A percentile compares a stretch with the other conserved stretches of the same genome.
Evolutionary conservation across 1,284 basidiomycete genomes (phyloP).

Genomic region (Albatrellus sp.): DNA sequence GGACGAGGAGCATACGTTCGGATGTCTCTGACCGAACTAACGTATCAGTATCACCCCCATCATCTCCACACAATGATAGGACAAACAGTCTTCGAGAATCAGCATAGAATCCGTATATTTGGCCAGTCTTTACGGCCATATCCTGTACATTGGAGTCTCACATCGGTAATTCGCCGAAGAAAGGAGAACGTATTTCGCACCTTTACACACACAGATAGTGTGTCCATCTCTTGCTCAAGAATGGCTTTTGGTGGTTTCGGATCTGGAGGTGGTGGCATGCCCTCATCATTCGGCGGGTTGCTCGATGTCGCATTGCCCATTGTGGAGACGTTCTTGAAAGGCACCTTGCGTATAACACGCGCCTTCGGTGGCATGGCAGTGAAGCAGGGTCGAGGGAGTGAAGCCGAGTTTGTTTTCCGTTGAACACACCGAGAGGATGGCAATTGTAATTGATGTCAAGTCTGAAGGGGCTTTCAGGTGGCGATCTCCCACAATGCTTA

Average conservation of each 20-base stretch:
- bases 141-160: conserved; percentile 25
- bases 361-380: conserved; percentile 12
- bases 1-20: conserved; percentile 47
- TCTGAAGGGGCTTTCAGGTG: too few relatives aligned
- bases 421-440: too few relatives aligned
- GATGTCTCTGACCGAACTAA: conserved; percentile 30
- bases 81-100: conserved; percentile 52
- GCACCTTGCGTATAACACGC: conserved; percentile 11
- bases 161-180: background rate
- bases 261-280: conserved; percentile 51
- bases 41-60: too few relatives aligned
- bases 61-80: background rate
- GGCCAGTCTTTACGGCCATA: conserved; percentile 53
- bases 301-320: background rate
- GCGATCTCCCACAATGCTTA: too few relatives aligned
- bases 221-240: conserved; percentile 52
- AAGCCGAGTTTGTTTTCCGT: too few relatives aligned
- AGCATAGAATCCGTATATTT: conserved; percentile 55
- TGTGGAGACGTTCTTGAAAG: background rate
- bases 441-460: too few relatives aligned
- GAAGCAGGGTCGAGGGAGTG: too few relatives aligned
- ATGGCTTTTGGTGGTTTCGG: conserved; percentile 32
- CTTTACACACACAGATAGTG: conserved; percentile 43
- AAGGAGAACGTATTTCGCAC: conserved; percentile 20
- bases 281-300: conserved; percentile 16